phyloP scores from a whole-genome alignment of 768 basidiomycete species.

The Tulasnella sp. region DNA sequence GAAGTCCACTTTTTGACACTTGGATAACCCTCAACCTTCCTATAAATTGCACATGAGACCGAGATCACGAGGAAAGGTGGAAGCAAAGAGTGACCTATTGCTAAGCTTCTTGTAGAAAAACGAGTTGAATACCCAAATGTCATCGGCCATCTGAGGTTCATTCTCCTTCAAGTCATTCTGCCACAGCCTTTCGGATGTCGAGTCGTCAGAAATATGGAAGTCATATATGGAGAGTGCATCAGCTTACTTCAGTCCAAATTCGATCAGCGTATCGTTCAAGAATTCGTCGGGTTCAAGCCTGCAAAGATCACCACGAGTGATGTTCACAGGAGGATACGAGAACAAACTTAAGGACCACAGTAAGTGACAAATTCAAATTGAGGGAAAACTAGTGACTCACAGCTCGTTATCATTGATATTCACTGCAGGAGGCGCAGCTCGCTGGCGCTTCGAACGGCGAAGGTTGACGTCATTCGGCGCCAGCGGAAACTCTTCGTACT shows the following conservation, averaged over 20 bases:
- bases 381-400: not conserved
- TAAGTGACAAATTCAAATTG: not conserved
- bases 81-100: conserved; percentile 38
- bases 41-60: conserved; percentile 31
- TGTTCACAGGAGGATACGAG: conserved; percentile 61
- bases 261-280: conserved; percentile 92
- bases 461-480: not conserved
- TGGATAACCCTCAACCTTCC: conserved; percentile 47
- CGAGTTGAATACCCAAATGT: conserved; percentile 87
- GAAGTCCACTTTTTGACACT: conserved; percentile 92
- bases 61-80: not conserved
- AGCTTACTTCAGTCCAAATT: conserved; percentile 85
- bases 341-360: not conserved
- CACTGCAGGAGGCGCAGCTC: not conserved
- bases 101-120: conserved; percentile 97
- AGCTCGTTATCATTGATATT: not conserved
- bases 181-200: conserved; percentile 45
- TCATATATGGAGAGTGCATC: not conserved
- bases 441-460: not conserved
- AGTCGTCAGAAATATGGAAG: not conserved
- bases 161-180: conserved; percentile 42
- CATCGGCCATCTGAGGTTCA: conserved; percentile 51
- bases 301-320: conserved; percentile 66
- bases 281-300: conserved; percentile 73
- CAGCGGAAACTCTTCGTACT: not conserved